Percentiles rank a stretch among this genome's conserved stretches.
phyloP scores from a whole-genome alignment of 164 flowering plant genomes.

The Stephania japonica region DNA sequence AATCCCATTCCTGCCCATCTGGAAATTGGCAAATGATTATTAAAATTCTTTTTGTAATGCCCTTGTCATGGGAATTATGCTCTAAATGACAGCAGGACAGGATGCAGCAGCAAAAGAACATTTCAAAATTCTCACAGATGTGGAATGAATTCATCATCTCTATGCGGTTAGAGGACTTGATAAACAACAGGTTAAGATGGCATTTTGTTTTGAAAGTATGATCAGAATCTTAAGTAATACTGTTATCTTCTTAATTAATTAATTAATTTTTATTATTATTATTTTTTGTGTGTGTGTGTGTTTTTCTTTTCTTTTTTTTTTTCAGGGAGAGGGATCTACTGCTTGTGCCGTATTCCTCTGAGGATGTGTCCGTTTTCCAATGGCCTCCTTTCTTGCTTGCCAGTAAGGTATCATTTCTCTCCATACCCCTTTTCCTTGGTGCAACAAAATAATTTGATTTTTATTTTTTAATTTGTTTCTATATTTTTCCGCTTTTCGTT shows the following conservation, averaged over 20 bases:
- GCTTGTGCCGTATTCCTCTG: slow-evolving; percentile 70
- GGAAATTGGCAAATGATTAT: not conserved
- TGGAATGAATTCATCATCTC: slow-evolving; percentile 87
- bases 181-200: slow-evolving; percentile 55
- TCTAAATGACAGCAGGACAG: slow-evolving; percentile 36
- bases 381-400: slow-evolving; percentile 99
- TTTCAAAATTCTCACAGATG: slow-evolving; percentile 80
- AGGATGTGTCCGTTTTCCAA: slow-evolving; percentile 65
- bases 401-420: slow-evolving; percentile 56
- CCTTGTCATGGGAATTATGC: not conserved
- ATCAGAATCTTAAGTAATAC: not conserved
- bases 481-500: not conserved
- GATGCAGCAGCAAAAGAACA: slow-evolving; percentile 33
- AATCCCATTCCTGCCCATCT: not conserved
- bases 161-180: slow-evolving; percentile 76
- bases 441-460: not conserved
- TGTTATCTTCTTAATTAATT: slow-evolving; percentile 10
- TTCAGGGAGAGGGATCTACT: slow-evolving; percentile 79
- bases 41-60: not conserved
- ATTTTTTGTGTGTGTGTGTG: no score
- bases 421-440: not conserved
- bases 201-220: slow-evolving; percentile 6
- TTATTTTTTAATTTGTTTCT: not conserved
- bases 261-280: no score
- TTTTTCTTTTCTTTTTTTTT: not conserved